These are phyloP conservation scores for Marchantia paleacea DNA, from an alignment of 225 moss, liverwort and hornwort genomes.

Conservation along the genomic window DNA sequence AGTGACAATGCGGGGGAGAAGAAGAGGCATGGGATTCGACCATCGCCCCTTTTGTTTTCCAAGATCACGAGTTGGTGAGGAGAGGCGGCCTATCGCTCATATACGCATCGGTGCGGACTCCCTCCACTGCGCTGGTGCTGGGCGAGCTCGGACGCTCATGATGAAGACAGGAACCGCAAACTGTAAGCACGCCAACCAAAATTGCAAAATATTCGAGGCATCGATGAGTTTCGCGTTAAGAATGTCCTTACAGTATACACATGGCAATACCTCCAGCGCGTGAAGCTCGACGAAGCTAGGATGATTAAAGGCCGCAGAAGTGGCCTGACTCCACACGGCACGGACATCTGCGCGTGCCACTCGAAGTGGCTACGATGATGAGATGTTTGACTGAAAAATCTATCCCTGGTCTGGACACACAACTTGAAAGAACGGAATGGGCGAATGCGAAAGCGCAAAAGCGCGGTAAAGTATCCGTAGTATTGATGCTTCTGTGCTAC, in stretches of 20 bases:
- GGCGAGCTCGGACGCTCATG: not conserved
- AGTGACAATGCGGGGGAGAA: too few relatives aligned
- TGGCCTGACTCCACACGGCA: not conserved
- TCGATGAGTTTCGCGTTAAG: too few relatives aligned
- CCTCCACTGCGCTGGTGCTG: not conserved
- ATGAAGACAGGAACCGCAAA: not conserved
- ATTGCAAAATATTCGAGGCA: too few relatives aligned
- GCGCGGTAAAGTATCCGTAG: not conserved
- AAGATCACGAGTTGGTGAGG: too few relatives aligned
- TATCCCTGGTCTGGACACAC: not conserved
- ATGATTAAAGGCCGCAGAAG: not conserved
- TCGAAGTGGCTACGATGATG: not conserved
- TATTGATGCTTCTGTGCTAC: not conserved
- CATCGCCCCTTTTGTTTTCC: too few relatives aligned
- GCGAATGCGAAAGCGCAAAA: not conserved
- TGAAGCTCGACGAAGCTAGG: too few relatives aligned
- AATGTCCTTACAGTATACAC: too few relatives aligned
- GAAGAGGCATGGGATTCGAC: too few relatives aligned
- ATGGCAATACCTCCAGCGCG: too few relatives aligned
- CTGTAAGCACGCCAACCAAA: too few relatives aligned
- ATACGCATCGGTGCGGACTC: not conserved
- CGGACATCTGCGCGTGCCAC: not conserved
- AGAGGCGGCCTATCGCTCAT: too few relatives aligned
- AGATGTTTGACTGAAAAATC: not conserved
- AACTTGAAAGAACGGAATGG: too few relatives aligned